Evolutionary conservation across 768 basidiomycete genomes (phyloP), one percentile per base, ranked within the genome.

Genomic region (Pulveroboletus frians): DNA sequence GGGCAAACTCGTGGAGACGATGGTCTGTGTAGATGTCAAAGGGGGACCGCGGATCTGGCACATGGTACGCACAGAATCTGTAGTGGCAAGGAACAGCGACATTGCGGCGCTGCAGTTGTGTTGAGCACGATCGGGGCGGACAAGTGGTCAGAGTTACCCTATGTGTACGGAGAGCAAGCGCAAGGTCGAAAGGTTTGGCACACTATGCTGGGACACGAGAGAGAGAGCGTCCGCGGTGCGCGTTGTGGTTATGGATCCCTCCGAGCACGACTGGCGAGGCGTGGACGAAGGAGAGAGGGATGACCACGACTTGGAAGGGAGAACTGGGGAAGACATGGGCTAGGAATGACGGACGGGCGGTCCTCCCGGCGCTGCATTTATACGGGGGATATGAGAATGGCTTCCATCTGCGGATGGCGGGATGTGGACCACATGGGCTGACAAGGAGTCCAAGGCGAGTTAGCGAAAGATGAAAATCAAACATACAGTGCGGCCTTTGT

Each of bases 1-100:
- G 14, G 90, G 91, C 47, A 92, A 68, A 60, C 80, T 81, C 15
- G 90, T 92, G 31, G 90, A 92, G 30, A 92, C 85, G 54, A 92
- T 85, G 9, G 78, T 80, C 76, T 79, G 39, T 18, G 39, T 17
- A 26, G 43, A 51, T 23, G 39, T 59, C 39, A 60, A 46, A 10
- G 32, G 39, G 39, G 31, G 43, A 34, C 39, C 38, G 21, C 15
- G 36, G 26, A 30, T 11, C 37, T 37, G 31, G 34, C 44, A 18
- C 39, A 40, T 35, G 50, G 31, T 51, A 67, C 83, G 53, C 61
- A 91, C 90, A 43, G 86, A 80, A 66, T 92, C 89, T 5, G 89
- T 92, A 10, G 89, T 92, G 3, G 89, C 89, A 10, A 92, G 80
- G 66, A 92, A 92, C 47, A 92, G 65, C 9, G 88, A 76, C 68